Percentiles rank a stretch among this genome's conserved stretches.
Conservation (phyloP, 495 filamentous ascomycete species). For the Pyronema omphalodes region DNA sequence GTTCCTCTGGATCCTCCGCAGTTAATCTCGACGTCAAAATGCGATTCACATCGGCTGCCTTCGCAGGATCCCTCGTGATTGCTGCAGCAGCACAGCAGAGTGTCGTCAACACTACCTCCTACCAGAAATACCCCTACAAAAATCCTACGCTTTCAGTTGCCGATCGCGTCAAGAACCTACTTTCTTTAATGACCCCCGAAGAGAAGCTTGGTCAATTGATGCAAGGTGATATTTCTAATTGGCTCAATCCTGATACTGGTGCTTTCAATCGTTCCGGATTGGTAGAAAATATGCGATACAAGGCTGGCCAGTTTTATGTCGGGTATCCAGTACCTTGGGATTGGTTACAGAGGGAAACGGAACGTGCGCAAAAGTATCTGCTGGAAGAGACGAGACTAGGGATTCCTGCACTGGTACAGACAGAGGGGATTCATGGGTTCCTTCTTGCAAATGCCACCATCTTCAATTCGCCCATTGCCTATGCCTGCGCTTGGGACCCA, state of each 20-base stretch:
- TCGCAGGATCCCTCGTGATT: neutral
- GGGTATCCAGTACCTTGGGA: constrained; percentile 45
- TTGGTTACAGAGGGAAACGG: constrained; percentile 40
- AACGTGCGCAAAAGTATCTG: constrained; percentile 45
- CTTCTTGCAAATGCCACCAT: constrained; percentile 53
- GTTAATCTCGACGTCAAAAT: no score
- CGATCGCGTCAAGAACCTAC: constrained; percentile 41
- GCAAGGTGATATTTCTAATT: constrained; percentile 52
- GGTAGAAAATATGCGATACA: constrained; percentile 41
- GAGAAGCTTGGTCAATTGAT: constrained; percentile 52
- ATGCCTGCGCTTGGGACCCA: constrained; percentile 47
- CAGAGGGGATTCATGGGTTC: constrained; percentile 53
- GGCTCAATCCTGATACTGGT: constrained; percentile 41
- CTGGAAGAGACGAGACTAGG: constrained; percentile 44
- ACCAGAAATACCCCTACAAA: constrained; percentile 32
- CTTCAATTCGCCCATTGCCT: constrained; percentile 54
- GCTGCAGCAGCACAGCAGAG: neutral
- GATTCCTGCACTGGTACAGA: constrained; percentile 52
- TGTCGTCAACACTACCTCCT: neutral
- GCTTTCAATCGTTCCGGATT: constrained; percentile 45
- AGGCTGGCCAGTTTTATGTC: constrained; percentile 50
- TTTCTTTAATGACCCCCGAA: constrained; percentile 49
- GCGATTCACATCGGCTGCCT: no score
- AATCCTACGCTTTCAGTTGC: constrained; percentile 41
- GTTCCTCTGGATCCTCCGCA: no score